Evolutionary conservation across 495 filamentous ascomycete genomes (phyloP).

Genomic region (Podospora appendiculata): DNA sequence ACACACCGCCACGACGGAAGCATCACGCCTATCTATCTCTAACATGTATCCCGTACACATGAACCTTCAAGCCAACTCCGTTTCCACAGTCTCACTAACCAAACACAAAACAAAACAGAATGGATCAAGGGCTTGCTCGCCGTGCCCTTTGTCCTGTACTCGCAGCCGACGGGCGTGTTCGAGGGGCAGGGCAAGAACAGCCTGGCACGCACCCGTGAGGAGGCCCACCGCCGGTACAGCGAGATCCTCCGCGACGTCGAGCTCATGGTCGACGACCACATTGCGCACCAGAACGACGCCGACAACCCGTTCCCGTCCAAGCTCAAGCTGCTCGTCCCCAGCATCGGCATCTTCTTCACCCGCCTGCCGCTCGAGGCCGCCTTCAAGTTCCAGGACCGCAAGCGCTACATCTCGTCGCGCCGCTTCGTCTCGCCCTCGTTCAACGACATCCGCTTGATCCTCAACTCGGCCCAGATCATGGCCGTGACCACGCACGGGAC

Average conservation of each 20-base stretch:
- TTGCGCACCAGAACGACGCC: constrained; percentile 55
- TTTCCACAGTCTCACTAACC: background rate
- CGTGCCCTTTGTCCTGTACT: constrained; percentile 94
- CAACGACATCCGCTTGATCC: constrained; percentile 87
- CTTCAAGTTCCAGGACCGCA: constrained; percentile 81
- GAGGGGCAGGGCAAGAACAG: constrained; percentile 44
- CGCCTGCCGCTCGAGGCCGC: constrained; percentile 75
- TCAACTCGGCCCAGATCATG: constrained; percentile 93
- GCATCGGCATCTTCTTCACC: constrained; percentile 88
- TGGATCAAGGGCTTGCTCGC: constrained; percentile 79
- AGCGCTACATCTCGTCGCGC: constrained; percentile 78
- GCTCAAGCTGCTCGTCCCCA: constrained; percentile 83
- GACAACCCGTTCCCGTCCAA: constrained; percentile 68
- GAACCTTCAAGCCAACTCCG: too few relatives aligned
- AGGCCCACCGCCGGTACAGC: constrained; percentile 74
- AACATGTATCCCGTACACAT: too few relatives aligned
- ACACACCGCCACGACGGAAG: too few relatives aligned
- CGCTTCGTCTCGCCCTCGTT: constrained; percentile 95
- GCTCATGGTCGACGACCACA: constrained; percentile 82
- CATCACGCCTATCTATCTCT: too few relatives aligned
- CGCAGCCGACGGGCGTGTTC: constrained; percentile 80
- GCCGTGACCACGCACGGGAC: constrained; percentile 63
- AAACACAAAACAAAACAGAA: constrained; percentile 27
- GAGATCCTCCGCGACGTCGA: constrained; percentile 96
- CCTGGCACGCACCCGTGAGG: constrained; percentile 53